Evolutionary conservation across 2,329 filamentous ascomycete species (phyloP), one percentile per base, ranked within the genome.

Genomic region (Chaetothyriales sp.): DNA sequence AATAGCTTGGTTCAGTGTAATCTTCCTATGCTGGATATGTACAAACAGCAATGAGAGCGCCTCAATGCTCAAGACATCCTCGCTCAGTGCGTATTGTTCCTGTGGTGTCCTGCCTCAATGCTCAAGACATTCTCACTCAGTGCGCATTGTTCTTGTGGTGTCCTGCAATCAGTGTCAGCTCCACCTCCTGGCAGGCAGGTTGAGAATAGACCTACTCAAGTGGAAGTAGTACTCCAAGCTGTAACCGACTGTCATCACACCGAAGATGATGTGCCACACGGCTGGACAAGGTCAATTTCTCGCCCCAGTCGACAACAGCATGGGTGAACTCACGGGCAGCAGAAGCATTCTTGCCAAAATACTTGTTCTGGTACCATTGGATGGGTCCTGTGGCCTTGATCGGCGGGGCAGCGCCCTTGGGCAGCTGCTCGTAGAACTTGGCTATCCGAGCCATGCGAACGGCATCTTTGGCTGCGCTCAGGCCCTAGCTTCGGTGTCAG

Each of bases 141-240:
- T 98, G 92, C 65, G 88, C 86, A 73, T 98, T 94, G 85, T 98
- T 97, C 86, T 98, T 98, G 86, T 97, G 90, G 82, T 98, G 90
- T 66, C 92, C 92, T 98, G 63, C 51, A 50, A 54, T 45, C 51
- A 59, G 58, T 46, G 44, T 43, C 6, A 44, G 20, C 9, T 19
- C 18, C 43, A 43, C 13, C 28, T 18, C 47, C 47, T 28, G 18
- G 3, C 44, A 43, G n/a, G 25, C 43, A 43, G 43, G 45, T 15
- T 19, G 9, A 18, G 48, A 52, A 51, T 82, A 87, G 73, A 83
- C 56, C 5, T 56, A 98, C 92, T 88, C 67, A 98, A 80, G 76
- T 98, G 94, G 86, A 94, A 97, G 81, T 98, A 97, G 83, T 98
- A 98, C 77, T 95, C 89, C 76, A 97, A 88, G 64, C 85, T 86